phyloP scores from a whole-genome alignment of 495 filamentous ascomycete genomes.

The Xylaria venustula region DNA sequence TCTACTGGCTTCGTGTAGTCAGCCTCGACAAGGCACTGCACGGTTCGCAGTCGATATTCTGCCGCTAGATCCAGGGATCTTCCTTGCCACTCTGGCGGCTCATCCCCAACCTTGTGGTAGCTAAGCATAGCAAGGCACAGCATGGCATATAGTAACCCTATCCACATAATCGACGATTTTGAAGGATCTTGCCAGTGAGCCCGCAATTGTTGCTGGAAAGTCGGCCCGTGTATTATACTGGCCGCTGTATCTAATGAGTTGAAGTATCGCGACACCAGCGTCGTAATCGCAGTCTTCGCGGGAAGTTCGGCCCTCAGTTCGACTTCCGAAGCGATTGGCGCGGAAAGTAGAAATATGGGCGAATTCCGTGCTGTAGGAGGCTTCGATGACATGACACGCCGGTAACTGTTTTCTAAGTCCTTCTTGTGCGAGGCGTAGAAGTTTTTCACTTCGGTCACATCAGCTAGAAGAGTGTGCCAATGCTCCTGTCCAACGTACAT shows the following conservation, averaged over 20 bases:
- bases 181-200: slow-evolving; percentile 83
- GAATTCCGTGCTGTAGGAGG: slow-evolving; percentile 56
- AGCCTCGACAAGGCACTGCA: slow-evolving; percentile 81
- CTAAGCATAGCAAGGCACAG: slow-evolving; percentile 89
- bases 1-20: slow-evolving; percentile 87
- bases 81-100: slow-evolving; percentile 78
- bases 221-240: slow-evolving; percentile 82
- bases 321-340: slow-evolving; percentile 62
- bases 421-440: slow-evolving; percentile 67
- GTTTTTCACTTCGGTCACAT: slow-evolving; percentile 91
- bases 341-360: slow-evolving; percentile 73
- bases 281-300: slow-evolving; percentile 74
- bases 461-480: slow-evolving; percentile 83
- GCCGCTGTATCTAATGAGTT: slow-evolving; percentile 50
- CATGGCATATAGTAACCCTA: slow-evolving; percentile 84
- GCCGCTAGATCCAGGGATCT: slow-evolving; percentile 74
- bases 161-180: slow-evolving; percentile 80
- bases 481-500: slow-evolving; percentile 86
- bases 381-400: slow-evolving; percentile 64
- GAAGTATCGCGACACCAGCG: slow-evolving; percentile 73
- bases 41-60: slow-evolving; percentile 76
- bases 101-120: slow-evolving; percentile 85
- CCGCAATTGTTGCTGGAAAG: slow-evolving; percentile 84
- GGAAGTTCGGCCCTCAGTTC: slow-evolving; percentile 82
- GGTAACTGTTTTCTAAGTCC: slow-evolving; percentile 55